Evolutionary conservation across 208 protist species (phyloP), one percentile per base, ranked within the genome.

Genomic region (Zelonia costaricensis): DNA sequence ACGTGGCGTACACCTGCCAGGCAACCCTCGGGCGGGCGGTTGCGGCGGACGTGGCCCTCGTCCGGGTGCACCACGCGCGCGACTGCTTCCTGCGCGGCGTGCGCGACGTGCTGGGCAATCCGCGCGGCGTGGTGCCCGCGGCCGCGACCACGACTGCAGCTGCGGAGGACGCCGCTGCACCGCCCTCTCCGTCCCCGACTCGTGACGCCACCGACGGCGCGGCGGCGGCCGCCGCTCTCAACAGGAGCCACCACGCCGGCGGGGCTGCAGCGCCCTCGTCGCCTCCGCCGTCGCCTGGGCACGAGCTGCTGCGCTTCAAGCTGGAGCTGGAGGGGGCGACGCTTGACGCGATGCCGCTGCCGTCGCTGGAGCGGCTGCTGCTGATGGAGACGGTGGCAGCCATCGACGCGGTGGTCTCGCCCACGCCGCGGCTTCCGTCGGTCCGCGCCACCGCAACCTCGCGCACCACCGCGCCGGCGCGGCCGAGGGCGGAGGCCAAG

Each of bases 251-350:
- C 33, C 27, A 20, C 55, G 39, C 10, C 18, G 38, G 5, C 6
- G 15, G 18, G n/a, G 13, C 49, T 18, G 20, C 10, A 4, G 42
- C 33, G 27, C 27, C 46, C 20, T n/a, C 36, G 3, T 16, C 15
- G 35, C 39, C 16, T 28, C 4, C 13, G 31, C 46, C 52, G 36
- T 18, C 35, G 22, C 7, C 33, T 4, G 33, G 4, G 33, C 7
- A 4, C 33, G 52, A 42, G 18, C 47, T 62, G 7, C 45, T 86
- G 30, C 36, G 64, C 40, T 91, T 91, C 59, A 88, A 84, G 64
- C 74, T 93, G 30, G 80, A 93, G 68, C 51, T 91, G 38, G 87
- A 93, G 42, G 67, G 65, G 25, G 62, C 65, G 44, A 61, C 45
- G 5, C 47, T 93, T 25, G 77, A 86, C 27, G 65, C 53, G 25